phyloP scores from a whole-genome alignment of 345 rosid species.

The Crucihimalaya himalaica region DNA sequence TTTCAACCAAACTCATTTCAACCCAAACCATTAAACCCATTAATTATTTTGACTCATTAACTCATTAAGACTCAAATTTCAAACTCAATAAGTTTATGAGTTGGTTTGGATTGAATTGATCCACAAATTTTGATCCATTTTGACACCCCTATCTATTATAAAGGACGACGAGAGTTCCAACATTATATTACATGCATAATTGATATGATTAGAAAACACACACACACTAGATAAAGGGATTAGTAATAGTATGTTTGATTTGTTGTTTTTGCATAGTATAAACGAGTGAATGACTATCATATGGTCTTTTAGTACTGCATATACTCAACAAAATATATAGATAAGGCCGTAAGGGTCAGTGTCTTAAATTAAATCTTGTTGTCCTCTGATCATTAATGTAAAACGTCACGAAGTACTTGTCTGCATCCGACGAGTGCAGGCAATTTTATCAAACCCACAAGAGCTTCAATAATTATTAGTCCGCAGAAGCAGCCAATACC shows the following conservation, averaged over 20 bases:
- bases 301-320: not conserved
- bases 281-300: not conserved
- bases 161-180: too few relatives aligned
- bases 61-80: too few relatives aligned
- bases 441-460: constrained; percentile 29
- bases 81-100: too few relatives aligned
- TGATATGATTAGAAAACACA: not conserved
- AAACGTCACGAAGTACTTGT: constrained; percentile 24
- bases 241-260: too few relatives aligned
- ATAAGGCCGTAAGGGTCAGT: constrained; percentile 1
- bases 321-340: not conserved
- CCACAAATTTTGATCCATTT: too few relatives aligned
- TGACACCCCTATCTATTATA: too few relatives aligned
- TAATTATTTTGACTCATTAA: too few relatives aligned
- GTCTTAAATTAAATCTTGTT: constrained; percentile 19
- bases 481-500: constrained; percentile 35
- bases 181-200: not conserved
- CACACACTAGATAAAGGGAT: not conserved
- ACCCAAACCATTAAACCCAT: too few relatives aligned
- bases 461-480: constrained; percentile 26
- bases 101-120: too few relatives aligned
- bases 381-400: constrained; percentile 16
- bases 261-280: not conserved
- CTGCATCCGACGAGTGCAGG: constrained; percentile 21
- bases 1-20: too few relatives aligned